Base-by-base conservation (phyloP, 2,329 filamentous ascomycete species). In the Xylaria sp. region DNA sequence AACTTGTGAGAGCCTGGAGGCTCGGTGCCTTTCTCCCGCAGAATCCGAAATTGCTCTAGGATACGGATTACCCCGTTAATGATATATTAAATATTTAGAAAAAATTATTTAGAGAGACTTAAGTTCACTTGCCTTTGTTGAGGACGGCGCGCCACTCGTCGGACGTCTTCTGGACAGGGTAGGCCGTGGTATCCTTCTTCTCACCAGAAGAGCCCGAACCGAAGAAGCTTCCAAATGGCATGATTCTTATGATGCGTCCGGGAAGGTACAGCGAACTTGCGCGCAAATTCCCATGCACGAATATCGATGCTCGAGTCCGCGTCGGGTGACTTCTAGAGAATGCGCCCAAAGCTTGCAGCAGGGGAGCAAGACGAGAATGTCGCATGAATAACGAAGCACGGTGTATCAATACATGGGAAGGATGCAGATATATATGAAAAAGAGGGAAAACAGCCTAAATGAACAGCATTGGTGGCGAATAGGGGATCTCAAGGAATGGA, bases 11-110 rank as follows among this genome's bases (percentile, higher is more conserved):
- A 86, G 67, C 84, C 87, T 13, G 93, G 84, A 2, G 84, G 76
- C 74, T 99, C 95, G 51, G 94, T 99, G 69, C 92, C 94, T 75
- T 97, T 93, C 74, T 95, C 79, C 64, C 94, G 89, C 58, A 99
- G 85, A 71, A 99, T 83, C 65, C 91, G 90, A 80, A 97, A 99
- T 82, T 99, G 94, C 71, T 97, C 93, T 96, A 69, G n/a, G 18
- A 49, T 34, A 18, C 16, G 16, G 16, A 16, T 16, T 16, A 16
- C 18, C 11, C 3, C 30, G 63, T 61, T 59, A 63, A 65, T 10
- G 37, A 42, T 23, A 44, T 44, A 51, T 30, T 30, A 42, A 37
- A 8, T 42, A 42, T 8, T 9, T 13, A 42, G 11, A 42, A 37
- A 37, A 37, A 37, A 37, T 16, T 16, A 16, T 16, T 16, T 16